These are phyloP conservation scores for Trichopus zeylanicus DNA, from an alignment of 116 monocot genomes.

Conservation along the genomic window DNA sequence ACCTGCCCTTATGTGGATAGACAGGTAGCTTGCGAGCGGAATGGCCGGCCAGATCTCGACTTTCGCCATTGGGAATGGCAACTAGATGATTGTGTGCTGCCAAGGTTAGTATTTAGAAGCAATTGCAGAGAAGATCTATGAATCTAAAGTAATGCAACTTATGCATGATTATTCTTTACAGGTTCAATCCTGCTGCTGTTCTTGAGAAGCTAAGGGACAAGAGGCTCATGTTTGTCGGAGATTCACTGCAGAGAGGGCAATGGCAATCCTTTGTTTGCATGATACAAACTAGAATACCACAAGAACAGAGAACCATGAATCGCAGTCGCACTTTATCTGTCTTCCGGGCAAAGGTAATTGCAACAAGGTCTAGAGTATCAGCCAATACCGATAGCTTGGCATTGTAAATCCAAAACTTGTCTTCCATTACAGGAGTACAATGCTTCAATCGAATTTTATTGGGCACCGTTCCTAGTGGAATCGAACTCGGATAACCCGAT, in stretches of 20 bases:
- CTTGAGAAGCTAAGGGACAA: constrained; percentile 74
- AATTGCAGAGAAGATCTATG: neutral
- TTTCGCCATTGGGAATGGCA: constrained; percentile 77
- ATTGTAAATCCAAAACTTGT: no score
- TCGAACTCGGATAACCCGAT: constrained; percentile 41
- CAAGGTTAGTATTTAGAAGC: constrained; percentile 29
- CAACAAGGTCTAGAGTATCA: no score
- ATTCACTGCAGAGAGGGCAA: constrained; percentile 54
- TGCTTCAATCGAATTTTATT: constrained; percentile 63
- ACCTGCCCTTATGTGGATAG: constrained; percentile 68
- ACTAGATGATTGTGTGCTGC: constrained; percentile 54
- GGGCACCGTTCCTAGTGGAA: constrained; percentile 61
- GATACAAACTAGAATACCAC: constrained; percentile 39
- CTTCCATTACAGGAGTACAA: constrained; percentile 35
- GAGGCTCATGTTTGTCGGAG: constrained; percentile 68
- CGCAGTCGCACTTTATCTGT: constrained; percentile 26
- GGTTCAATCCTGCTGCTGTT: constrained; percentile 28
- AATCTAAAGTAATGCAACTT: neutral
- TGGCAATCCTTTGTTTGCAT: constrained; percentile 59
- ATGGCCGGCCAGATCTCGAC: constrained; percentile 65
- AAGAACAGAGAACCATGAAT: constrained; percentile 39
- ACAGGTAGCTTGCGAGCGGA: constrained; percentile 42
- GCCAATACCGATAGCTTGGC: no score
- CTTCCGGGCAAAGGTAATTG: constrained; percentile 41
- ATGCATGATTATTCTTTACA: constrained; percentile 4